Percentiles rank a stretch among this genome's conserved stretches.
These are phyloP conservation scores for Trichosporon sp. DNA, from an alignment of 1,284 basidiomycete genomes.

Conservation along the genomic window DNA sequence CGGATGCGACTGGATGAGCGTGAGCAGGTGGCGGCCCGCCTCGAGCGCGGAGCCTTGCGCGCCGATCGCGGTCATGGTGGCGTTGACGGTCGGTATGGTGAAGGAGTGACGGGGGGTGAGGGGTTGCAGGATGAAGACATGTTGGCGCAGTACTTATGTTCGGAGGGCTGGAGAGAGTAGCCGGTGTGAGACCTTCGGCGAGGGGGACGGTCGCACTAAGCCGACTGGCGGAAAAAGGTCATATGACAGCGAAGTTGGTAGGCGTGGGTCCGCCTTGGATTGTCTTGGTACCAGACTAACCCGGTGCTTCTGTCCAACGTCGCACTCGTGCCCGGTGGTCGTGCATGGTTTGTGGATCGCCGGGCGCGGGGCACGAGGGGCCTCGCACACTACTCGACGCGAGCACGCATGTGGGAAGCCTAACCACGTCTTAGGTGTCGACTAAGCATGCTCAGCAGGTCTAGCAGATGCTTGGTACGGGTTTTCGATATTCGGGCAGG, in stretches of 20 bases:
- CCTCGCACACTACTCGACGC: neutral
- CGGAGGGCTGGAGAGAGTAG: neutral
- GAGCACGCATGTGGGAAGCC: too few species aligned
- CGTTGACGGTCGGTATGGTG: neutral
- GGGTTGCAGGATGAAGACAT: neutral
- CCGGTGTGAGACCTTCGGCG: neutral
- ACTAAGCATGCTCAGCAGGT: neutral
- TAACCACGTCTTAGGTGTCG: too few species aligned
- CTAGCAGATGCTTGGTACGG: neutral
- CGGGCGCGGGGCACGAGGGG: neutral
- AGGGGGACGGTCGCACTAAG: neutral
- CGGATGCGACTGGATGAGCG: neutral
- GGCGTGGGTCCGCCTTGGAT: constrained; percentile 4
- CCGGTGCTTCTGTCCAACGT: neutral
- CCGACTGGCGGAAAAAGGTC: neutral
- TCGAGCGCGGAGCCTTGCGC: neutral
- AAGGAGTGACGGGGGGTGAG: neutral
- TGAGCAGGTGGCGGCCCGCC: neutral
- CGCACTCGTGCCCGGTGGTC: too few species aligned
- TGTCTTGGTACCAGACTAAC: neutral
- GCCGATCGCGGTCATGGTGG: constrained; percentile 10
- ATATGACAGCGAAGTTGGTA: neutral
- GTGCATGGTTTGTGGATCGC: neutral
- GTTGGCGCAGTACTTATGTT: neutral
- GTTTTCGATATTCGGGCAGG: neutral